Base-by-base conservation (phyloP, 2,329 filamentous ascomycete species). In the Trichocomaceae sp. region DNA sequence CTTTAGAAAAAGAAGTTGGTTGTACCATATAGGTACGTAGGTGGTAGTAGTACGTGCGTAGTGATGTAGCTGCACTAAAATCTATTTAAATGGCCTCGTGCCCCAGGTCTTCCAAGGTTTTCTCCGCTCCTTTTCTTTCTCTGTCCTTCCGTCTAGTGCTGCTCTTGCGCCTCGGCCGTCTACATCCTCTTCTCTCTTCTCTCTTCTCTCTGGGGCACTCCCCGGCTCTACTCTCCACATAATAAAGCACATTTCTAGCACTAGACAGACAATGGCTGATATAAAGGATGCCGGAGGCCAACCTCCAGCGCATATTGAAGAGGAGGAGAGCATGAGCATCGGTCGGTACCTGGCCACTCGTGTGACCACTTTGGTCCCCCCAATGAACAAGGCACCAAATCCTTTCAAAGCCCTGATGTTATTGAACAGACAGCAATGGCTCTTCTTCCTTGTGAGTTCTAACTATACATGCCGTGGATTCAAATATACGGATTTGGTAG, bases 381-480 rank as follows among this genome's bases (percentile, higher is more conserved):
- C 79, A 0, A 80, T 80, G 75, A 73, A 75, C 53, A 72, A 72
- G 17, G 75, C 79, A 10, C 73, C 75, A 9, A 83, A 83, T 54
- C 81, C 81, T 0, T 74, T 82, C 61, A 72, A 69, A 8, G 69
- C 80, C 0, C 67, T 83, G 20, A 64, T 69, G 17, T 65, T 80
- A 46, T 71, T 83, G 6, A 82, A 79, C 58, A 64, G 63, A 29
- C 76, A 81, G 47, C 79, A 83, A 71, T 83, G 80, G 80, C 71
- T 82, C n/a, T 81, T 82, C 67, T 83, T 82, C 65, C 63, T 72
- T 7, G 72, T 73, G 57, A 33, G 63, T 29, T n/a, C 17, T 20
- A 9, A n/a, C n/a, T 8, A 17, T 20, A 15, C 26, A 19, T 22
- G n/a, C n/a, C n/a, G n/a, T 19, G 10, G 6, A 9, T 9, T 3